Evolutionary conservation across 2,329 filamentous ascomycete species (phyloP).

Genomic region (Claviceps sorghi): DNA sequence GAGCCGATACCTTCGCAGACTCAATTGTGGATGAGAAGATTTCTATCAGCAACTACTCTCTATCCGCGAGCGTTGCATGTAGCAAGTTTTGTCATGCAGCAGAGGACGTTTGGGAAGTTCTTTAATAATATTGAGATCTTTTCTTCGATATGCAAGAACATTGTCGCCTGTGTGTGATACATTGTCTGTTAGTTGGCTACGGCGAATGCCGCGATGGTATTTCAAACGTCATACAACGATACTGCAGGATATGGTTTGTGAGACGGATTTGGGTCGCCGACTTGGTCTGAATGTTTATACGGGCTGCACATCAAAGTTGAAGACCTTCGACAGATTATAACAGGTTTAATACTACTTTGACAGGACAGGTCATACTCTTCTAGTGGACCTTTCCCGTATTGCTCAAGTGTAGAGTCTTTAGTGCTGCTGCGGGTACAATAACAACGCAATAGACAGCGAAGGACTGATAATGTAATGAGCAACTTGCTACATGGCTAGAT

Average conservation of each 20-base stretch:
- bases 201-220: not conserved
- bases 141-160: not conserved
- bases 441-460: not conserved
- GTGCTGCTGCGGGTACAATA: not conserved
- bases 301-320: not conserved
- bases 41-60: slow-evolving; percentile 93
- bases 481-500: no score
- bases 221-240: not conserved
- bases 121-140: slow-evolving; percentile 40
- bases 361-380: not conserved
- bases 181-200: not conserved
- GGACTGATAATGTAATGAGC: no score
- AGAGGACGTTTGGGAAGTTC: slow-evolving; percentile 88
- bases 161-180: not conserved
- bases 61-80: slow-evolving; percentile 94
- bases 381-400: not conserved
- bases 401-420: not conserved
- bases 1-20: slow-evolving; percentile 88
- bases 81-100: slow-evolving; percentile 99
- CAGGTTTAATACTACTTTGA: not conserved
- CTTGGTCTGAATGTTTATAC: no score
- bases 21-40: slow-evolving; percentile 92
- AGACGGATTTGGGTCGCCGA: no score
- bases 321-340: not conserved
- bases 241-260: not conserved